These are phyloP conservation scores for Hypoxylon intermedium DNA, from an alignment of 495 filamentous ascomycete genomes.

Conservation along the genomic window DNA sequence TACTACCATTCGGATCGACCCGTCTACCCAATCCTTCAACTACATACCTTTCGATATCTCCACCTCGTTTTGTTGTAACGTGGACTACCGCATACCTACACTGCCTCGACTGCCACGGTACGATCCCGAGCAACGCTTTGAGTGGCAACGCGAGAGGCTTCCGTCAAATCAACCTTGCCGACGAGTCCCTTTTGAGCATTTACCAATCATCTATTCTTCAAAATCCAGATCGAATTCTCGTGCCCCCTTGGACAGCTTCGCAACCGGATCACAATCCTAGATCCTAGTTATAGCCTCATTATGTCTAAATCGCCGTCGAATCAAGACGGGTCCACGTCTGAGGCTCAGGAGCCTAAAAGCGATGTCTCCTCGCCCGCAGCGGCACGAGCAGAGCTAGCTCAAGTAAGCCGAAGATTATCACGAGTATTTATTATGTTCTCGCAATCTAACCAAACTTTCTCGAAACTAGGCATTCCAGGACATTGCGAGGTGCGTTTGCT, in stretches of 20 bases:
- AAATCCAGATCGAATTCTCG: constrained; percentile 18
- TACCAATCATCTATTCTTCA: constrained; percentile 11
- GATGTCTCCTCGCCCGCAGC: constrained; percentile 12
- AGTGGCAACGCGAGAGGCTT: constrained; percentile 6
- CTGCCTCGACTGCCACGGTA: neutral
- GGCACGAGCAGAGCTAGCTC: constrained; percentile 38
- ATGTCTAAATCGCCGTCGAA: constrained; percentile 32
- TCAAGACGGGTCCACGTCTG: constrained; percentile 8
- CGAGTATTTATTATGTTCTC: constrained; percentile 3
- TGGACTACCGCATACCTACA: too few species aligned
- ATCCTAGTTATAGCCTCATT: constrained; percentile 3
- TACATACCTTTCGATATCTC: neutral
- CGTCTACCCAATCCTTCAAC: constrained; percentile 11
- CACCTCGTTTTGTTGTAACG: neutral
- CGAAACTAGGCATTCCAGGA: constrained; percentile 54
- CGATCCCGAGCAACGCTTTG: neutral
- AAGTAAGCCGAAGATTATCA: constrained; percentile 36
- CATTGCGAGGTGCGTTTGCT: constrained; percentile 53
- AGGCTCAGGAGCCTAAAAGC: constrained; percentile 16
- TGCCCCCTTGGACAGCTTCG: too few species aligned
- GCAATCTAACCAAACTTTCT: constrained; percentile 23
- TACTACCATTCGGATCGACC: constrained; percentile 13
- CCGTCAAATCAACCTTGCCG: neutral
- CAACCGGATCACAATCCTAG: neutral
- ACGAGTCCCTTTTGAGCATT: neutral